Conservation (phyloP, 257 asterid genomes). For the Jaltomata sinuosa region DNA sequence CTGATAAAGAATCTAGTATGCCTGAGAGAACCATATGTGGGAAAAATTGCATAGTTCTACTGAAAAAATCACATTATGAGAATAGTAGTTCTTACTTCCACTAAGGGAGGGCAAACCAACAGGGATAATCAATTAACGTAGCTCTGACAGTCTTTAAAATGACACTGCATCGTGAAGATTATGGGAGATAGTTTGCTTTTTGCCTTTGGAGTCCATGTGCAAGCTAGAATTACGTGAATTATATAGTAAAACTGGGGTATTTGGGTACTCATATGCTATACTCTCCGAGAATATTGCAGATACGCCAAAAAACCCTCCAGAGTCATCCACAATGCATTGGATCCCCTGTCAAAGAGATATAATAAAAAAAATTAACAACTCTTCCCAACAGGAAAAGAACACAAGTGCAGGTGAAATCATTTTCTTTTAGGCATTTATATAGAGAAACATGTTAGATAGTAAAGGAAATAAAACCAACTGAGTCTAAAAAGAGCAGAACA, state of each 20-base stretch:
- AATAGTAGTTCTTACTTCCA: conserved; percentile 42
- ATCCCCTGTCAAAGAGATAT: conserved; percentile 46
- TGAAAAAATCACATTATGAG: conserved; percentile 4
- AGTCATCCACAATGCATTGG: conserved; percentile 73
- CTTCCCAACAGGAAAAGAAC: neutral
- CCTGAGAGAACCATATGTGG: neutral
- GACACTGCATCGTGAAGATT: conserved; percentile 84
- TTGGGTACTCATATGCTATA: conserved; percentile 87
- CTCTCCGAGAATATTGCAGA: conserved; percentile 74
- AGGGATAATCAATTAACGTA: conserved; percentile 73
- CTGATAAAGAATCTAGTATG: neutral
- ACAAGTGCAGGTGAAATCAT: neutral
- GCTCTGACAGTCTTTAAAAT: conserved; percentile 59
- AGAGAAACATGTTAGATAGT: neutral
- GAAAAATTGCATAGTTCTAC: neutral
- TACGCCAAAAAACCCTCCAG: conserved; percentile 88
- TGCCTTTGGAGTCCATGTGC: conserved; percentile 28
- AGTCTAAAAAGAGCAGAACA: neutral
- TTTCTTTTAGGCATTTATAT: neutral
- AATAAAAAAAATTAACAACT: neutral
- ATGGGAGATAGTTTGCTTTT: conserved; percentile 38
- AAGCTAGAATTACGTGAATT: conserved; percentile 48
- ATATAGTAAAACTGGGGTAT: conserved; percentile 70
- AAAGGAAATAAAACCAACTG: neutral
- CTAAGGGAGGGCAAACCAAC: conserved; percentile 70